phyloP scores from a whole-genome alignment of 78 protist genomes.

The slime mould (Dictyostelium discoideum) region dicty_2.7 NC_007088.5:5896501-5897000 shows the following conservation, averaged over 20 bases:
- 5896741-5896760: too few species aligned
- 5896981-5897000: background rate
- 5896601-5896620: slow-evolving; percentile 37
- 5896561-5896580: slow-evolving; percentile 14
- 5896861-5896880: too few species aligned
- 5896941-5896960: background rate
- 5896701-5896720: slow-evolving; percentile 46
- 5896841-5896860: background rate
- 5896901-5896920: slow-evolving; percentile 9
- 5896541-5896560: background rate
- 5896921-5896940: slow-evolving; percentile 19
- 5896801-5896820: background rate
- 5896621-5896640: slow-evolving; percentile 32
- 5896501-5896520: slow-evolving; percentile 62
- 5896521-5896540: background rate
- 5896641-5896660: slow-evolving; percentile 36
- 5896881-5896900: too few species aligned
- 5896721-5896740: slow-evolving; percentile 30
- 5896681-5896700: slow-evolving; percentile 42
- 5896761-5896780: background rate
- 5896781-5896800: background rate
- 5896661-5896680: slow-evolving; percentile 35
- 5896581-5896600: slow-evolving; percentile 71
- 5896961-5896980: background rate
- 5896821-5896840: background rate